Evolutionary conservation across 805 yeast genomes (phyloP).

Genomic region (Ogataea corticis): DNA sequence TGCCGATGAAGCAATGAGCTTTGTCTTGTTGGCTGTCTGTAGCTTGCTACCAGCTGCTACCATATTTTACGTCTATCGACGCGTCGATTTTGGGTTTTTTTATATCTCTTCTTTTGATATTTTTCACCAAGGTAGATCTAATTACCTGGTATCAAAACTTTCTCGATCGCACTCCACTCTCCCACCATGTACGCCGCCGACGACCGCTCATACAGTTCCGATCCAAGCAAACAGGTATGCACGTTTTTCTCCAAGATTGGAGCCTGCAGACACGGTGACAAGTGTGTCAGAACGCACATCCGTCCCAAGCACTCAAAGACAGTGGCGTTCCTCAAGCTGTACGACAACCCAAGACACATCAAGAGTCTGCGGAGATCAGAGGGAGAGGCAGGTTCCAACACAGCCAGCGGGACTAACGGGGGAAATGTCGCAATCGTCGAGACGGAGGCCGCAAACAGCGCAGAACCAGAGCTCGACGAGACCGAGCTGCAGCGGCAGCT

Average conservation of each 20-base stretch:
- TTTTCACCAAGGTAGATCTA: too few species aligned
- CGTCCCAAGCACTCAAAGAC: conserved; percentile 67
- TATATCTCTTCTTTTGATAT: too few species aligned
- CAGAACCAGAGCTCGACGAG: conserved; percentile 12
- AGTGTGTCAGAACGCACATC: conserved; percentile 73
- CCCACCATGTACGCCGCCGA: background rate
- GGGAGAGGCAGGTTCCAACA: conserved; percentile 22
- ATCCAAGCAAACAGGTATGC: conserved; percentile 20
- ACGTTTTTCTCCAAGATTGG: conserved; percentile 78
- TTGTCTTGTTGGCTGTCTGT: background rate
- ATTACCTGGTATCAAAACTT: too few species aligned
- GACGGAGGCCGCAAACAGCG: conserved; percentile 1
- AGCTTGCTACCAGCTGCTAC: background rate
- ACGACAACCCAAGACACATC: conserved; percentile 54
- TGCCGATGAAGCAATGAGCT: too few species aligned
- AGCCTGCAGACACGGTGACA: conserved; percentile 90
- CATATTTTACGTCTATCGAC: background rate
- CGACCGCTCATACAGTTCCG: conserved; percentile 1
- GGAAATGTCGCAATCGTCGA: too few species aligned
- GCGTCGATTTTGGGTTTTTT: background rate
- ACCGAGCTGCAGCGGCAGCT: conserved; percentile 47
- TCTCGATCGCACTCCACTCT: too few species aligned
- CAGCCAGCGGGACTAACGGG: too few species aligned
- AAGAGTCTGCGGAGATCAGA: conserved; percentile 37
- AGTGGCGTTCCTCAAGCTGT: conserved; percentile 63